Conservation (phyloP, 768 basidiomycete genomes). For the Rhizopogon sp. region DNA sequence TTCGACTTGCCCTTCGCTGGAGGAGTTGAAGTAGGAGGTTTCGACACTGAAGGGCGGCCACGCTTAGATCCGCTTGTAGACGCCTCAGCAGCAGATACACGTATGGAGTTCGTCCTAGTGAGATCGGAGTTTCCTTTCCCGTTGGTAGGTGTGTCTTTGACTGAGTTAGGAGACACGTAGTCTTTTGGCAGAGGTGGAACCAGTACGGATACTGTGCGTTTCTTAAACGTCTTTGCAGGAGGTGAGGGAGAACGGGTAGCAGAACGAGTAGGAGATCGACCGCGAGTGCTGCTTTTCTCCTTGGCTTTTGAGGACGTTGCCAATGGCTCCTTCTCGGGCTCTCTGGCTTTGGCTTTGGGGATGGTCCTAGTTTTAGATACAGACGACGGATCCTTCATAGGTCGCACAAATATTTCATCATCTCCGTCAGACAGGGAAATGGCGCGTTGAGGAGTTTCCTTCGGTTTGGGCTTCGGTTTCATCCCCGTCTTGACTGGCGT, state of each 20-base stretch:
- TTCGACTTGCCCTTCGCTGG: slow-evolving; percentile 3
- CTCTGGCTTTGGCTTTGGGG: not conserved
- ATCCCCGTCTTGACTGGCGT: slow-evolving; percentile 24
- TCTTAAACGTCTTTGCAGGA: slow-evolving; percentile 5
- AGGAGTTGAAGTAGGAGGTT: slow-evolving; percentile 1
- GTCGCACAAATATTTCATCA: not conserved
- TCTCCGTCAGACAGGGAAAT: not conserved
- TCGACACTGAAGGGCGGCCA: slow-evolving; percentile 12
- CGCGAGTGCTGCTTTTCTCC: not conserved
- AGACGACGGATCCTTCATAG: not conserved
- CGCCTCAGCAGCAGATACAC: slow-evolving; percentile 17
- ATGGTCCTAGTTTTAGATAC: not conserved
- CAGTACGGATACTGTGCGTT: slow-evolving; percentile 23
- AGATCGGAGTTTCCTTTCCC: slow-evolving; percentile 3
- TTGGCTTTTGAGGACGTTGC: slow-evolving; percentile 1
- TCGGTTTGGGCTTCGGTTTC: slow-evolving; percentile 17
- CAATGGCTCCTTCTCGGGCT: not conserved
- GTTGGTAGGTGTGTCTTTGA: not conserved
- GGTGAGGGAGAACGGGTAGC: slow-evolving; percentile 4
- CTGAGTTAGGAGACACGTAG: slow-evolving; percentile 16
- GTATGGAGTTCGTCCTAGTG: slow-evolving; percentile 14
- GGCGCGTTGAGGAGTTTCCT: not conserved
- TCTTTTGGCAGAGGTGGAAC: slow-evolving; percentile 22
- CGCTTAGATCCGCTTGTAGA: slow-evolving; percentile 15
- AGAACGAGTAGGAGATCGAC: slow-evolving; percentile 5